Conservation (phyloP, 257 asterid species). For the Primulina eburnea region DNA sequence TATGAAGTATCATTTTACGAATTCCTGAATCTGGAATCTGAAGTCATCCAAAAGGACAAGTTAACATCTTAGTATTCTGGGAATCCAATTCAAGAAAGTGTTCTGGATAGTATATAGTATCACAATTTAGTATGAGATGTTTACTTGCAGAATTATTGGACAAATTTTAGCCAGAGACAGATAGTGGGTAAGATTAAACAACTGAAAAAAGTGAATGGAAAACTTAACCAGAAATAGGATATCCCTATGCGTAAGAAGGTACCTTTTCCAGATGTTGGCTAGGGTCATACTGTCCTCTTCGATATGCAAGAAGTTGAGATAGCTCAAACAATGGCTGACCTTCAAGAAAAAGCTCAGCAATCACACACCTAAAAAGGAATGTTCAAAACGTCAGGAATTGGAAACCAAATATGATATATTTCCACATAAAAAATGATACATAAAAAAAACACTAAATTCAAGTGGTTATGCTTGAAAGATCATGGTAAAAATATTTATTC, state of each 20-base stretch:
- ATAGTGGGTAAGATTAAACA: conserved; percentile 2
- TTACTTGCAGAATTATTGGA: conserved; percentile 14
- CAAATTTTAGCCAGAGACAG: conserved; percentile 10
- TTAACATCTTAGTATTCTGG: conserved; percentile 21
- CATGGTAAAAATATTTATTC: conserved; percentile 1
- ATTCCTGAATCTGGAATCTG: conserved; percentile 98
- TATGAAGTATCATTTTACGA: conserved; percentile 97
- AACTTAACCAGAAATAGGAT: conserved; percentile 3
- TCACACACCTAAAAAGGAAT: conserved; percentile 79
- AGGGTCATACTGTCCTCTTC: conserved; percentile 99
- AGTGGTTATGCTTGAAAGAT: conserved; percentile 18
- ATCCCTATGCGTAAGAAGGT: conserved; percentile 19
- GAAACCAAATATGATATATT: conserved; percentile 20
- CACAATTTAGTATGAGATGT: conserved; percentile 13
- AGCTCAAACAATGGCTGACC: conserved; percentile 96
- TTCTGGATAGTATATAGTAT: conserved; percentile 4
- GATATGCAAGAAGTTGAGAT: conserved; percentile 95
- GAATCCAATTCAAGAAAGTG: conserved; percentile 19
- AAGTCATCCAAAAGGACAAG: conserved; percentile 27
- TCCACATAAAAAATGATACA: not conserved
- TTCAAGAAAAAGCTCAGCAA: conserved; percentile 98
- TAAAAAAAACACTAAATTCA: conserved; percentile 2
- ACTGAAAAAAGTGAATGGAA: conserved; percentile 4
- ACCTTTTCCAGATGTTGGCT: conserved; percentile 97
- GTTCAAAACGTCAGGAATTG: conserved; percentile 18